phyloP scores from a whole-genome alignment of 1,284 basidiomycete species.

The Violaceomyces palustris region DNA sequence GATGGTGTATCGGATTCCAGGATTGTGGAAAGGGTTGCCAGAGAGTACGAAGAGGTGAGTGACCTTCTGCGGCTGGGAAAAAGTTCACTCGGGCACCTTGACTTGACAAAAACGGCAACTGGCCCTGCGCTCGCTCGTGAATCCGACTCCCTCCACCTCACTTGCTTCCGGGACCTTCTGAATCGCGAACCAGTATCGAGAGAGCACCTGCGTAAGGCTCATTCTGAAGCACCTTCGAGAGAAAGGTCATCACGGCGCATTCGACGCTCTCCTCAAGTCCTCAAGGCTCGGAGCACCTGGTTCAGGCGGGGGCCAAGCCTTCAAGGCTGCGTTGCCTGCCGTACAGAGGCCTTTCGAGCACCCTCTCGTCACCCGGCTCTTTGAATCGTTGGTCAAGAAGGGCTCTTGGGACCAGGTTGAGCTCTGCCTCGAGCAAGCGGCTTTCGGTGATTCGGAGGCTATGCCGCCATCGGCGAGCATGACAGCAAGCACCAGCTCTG shows the following conservation, averaged over 20 bases:
- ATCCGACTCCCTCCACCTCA: neutral
- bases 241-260: constrained; percentile 67
- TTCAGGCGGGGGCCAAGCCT: no score
- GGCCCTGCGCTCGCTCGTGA: neutral
- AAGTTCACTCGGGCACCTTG: neutral
- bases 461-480: constrained; percentile 3
- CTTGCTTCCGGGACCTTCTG: no score
- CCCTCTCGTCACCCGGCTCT: constrained; percentile 65
- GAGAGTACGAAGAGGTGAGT: constrained; percentile 17
- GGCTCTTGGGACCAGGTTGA: constrained; percentile 66
- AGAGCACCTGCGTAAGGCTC: constrained; percentile 35
- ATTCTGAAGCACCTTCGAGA: constrained; percentile 71
- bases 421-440: constrained; percentile 33
- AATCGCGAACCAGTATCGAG: constrained; percentile 33
- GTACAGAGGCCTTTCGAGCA: constrained; percentile 59
- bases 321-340: neutral
- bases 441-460: constrained; percentile 17
- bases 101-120: neutral
- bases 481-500: neutral
- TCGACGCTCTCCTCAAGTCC: constrained; percentile 45
- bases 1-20: constrained; percentile 37
- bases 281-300: constrained; percentile 19
- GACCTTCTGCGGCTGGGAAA: no score
- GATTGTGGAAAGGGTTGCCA: constrained; percentile 21
- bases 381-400: constrained; percentile 64